Base-by-base conservation (phyloP, 2,329 filamentous ascomycete genomes). In the Fusarium transvaalense region DNA sequence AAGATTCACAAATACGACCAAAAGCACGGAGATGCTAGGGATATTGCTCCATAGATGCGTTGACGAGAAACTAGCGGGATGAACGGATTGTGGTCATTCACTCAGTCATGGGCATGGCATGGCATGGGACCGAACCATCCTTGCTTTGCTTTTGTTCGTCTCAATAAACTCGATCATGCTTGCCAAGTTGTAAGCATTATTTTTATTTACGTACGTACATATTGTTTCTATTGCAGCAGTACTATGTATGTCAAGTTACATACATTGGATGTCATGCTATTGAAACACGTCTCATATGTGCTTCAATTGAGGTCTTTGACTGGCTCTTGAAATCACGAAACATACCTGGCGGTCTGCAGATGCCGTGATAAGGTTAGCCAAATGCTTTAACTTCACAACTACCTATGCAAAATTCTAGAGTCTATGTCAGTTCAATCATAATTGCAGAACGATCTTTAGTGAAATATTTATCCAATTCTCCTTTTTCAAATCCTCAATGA, bases 21-120 rank as follows among this genome's bases (percentile, higher is more conserved):
- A 53, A 53, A 51, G 39, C 51, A 58, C 55, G 63, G 66, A 66
- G 61, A 47, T 60, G 39, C 56, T 53, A 66, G 55, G 55, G 55
- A 67, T 34, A 46, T 32, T 39, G 32, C 27, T 34, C 47, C 47
- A 51, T 51, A 51, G 34, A 51, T 51, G 34, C 13, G 23, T 51
- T 51, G 47, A 51, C 45, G 43, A 64, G 50, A 53, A 52, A 60
- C 48, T 67, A 64, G 61, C 66, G 66, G 60, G 56, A 65, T 66
- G 55, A 62, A 66, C 55, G 64, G 64, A 68, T 68, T 52, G 56
- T 60, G 58, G 50, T 21, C 42, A 62, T 56, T 56, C 55, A 53
- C 34, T 39, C 50, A 64, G 32, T 37, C 47, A 51, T 39, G 43
- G 56, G 23, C 50, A 57, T 52, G 63, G 38, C 9, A 25, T 43